Base-by-base conservation (phyloP, 1,284 basidiomycete species). In the Salmacisia buchloeana region DNA sequence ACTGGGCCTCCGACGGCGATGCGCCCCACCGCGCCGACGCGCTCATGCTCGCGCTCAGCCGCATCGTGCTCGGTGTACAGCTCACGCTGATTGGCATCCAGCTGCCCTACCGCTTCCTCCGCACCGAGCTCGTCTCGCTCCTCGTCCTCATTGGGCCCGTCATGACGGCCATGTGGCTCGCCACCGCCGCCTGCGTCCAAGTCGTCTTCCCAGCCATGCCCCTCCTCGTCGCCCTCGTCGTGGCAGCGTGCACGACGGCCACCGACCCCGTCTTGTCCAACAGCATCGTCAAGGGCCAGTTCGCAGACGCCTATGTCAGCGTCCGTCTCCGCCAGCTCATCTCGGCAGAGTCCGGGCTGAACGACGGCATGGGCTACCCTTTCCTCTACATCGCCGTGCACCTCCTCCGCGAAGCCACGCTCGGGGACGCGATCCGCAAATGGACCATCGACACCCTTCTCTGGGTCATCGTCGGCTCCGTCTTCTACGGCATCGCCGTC, bases 231-330 rank as follows among this genome's bases (percentile, higher is more conserved):
- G 73, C 66, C 0, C 64, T 76, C 13, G 69, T 72, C 15, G 57
- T 76, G 10, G 66, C 70, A 0, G 68, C 71, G 3, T 71, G 68
- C 27, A 67, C 69, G 0, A 73, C 72, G 1, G 70, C 73, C 4
- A 76, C 74, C 2, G 74, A 76, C 63, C 71, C 69, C 27, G 73
- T 76, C 7, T 60, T 76, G 6, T 70, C 69, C 36, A 75, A 73
- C 45, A 66, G 71, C 21, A 71, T 76, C 38, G 71, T 74, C 56
- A 75, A 74, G 38, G 74, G 74, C 29, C 12, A 54, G 1, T 76
- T 76, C 33, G 74, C 74, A 0, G 74, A 76, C 35, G 69, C 73
- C 62, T 73, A 75, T 63, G 70, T 76, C 45, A 70, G 69, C 38
- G 69, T 71, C 7, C 63, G 74, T 2, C 57, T 76, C 23, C 65